These are phyloP conservation scores for Leishmania amazonensis DNA, from an alignment of 208 protist species.

Conservation along the genomic window DNA sequence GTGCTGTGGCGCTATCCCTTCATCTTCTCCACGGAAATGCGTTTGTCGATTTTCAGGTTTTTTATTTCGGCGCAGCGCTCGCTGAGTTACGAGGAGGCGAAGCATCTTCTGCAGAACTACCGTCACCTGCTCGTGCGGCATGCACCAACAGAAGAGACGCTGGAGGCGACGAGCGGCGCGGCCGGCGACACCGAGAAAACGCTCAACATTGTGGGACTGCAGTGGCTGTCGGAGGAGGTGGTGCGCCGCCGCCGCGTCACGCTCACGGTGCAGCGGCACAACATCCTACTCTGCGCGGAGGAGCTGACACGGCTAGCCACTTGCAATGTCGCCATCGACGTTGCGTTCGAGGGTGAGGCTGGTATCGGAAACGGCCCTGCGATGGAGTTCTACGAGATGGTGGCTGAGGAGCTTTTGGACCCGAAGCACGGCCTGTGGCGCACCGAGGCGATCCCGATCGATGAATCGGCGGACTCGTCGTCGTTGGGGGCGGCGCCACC, in stretches of 20 bases:
- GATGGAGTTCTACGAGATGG: constrained; percentile 76
- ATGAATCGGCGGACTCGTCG: not conserved
- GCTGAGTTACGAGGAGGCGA: constrained; percentile 29
- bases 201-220: constrained; percentile 48
- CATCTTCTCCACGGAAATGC: constrained; percentile 69
- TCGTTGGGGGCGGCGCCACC: not conserved
- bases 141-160: not conserved
- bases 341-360: constrained; percentile 78
- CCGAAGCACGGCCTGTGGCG: constrained; percentile 51
- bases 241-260: constrained; percentile 29
- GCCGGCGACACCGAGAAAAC: not conserved
- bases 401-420: constrained; percentile 48
- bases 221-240: constrained; percentile 43
- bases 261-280: constrained; percentile 44
- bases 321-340: constrained; percentile 66
- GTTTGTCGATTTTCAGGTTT: constrained; percentile 59
- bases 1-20: constrained; percentile 72
- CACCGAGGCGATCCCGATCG: constrained; percentile 39
- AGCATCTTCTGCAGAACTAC: constrained; percentile 20
- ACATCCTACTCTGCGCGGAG: constrained; percentile 48
- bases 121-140: constrained; percentile 24
- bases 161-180: not conserved
- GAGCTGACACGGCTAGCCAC: constrained; percentile 50
- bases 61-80: constrained; percentile 53
- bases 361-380: constrained; percentile 82